Conservation (phyloP, 1,284 basidiomycete species). For the Ganoderma lucidum region DNA sequence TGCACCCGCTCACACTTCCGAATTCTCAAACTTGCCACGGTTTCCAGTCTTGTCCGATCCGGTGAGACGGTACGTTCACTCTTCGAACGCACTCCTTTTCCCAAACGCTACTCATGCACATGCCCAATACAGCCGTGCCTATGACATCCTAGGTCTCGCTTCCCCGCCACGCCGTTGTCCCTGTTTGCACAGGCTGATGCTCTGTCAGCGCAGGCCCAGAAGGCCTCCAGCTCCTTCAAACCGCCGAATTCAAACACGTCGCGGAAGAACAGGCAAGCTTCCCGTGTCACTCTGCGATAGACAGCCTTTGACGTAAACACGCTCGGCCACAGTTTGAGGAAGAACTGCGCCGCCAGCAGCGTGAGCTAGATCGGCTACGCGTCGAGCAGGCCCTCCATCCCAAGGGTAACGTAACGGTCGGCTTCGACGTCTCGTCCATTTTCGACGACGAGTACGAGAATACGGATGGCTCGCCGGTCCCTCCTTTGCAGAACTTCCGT, state of each 20-base stretch:
- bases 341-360: conserved; percentile 49
- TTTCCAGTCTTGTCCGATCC: conserved; percentile 75
- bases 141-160: conserved; percentile 72
- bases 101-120: conserved; percentile 31
- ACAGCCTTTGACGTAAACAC: conserved; percentile 27
- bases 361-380: conserved; percentile 35
- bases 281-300: conserved; percentile 8
- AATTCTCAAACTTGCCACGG: conserved; percentile 11
- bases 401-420: conserved; percentile 42
- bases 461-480: conserved; percentile 20
- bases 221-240: conserved; percentile 32
- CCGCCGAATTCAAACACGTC: conserved; percentile 32
- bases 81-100: conserved; percentile 16
- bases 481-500: conserved; percentile 25
- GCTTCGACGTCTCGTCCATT: conserved; percentile 60
- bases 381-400: conserved; percentile 38
- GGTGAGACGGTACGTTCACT: conserved; percentile 63
- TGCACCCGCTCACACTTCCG: conserved; percentile 11
- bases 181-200: conserved; percentile 15
- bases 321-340: conserved; percentile 31
- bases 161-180: conserved; percentile 11
- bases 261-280: conserved; percentile 34
- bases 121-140: conserved; percentile 56
- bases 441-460: conserved; percentile 35
- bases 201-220: conserved; percentile 34